phyloP scores from a whole-genome alignment of 306 rosid genomes.

The Arachis hypogaea region DNA sequence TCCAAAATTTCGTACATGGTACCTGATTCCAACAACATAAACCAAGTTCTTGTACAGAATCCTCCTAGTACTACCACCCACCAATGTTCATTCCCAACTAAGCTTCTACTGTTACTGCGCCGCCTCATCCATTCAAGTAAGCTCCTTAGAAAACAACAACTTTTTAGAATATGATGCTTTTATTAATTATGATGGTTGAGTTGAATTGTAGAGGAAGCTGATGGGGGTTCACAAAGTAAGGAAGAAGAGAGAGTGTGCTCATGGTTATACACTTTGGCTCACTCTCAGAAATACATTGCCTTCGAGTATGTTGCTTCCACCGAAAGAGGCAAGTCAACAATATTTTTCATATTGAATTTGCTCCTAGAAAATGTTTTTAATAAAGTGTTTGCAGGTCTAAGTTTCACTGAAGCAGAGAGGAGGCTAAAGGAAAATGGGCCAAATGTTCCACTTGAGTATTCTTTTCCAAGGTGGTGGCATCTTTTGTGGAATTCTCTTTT shows the following conservation, averaged over 20 bases:
- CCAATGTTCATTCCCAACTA: slow-evolving; percentile 14
- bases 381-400: slow-evolving; percentile 58
- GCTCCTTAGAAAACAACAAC: background rate
- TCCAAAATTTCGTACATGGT: slow-evolving; percentile 46
- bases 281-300: slow-evolving; percentile 61
- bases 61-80: slow-evolving; percentile 42
- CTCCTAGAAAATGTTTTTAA: too few species aligned
- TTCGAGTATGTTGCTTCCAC: slow-evolving; percentile 85
- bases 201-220: slow-evolving; percentile 56
- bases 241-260: slow-evolving; percentile 76
- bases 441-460: slow-evolving; percentile 65
- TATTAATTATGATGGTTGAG: slow-evolving; percentile 26
- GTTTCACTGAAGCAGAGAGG: slow-evolving; percentile 80
- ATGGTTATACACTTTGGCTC: slow-evolving; percentile 81
- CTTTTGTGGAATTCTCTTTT: slow-evolving; percentile 78
- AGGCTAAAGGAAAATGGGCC: slow-evolving; percentile 75
- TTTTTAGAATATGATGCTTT: too few species aligned
- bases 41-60: slow-evolving; percentile 49
- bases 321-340: slow-evolving; percentile 64
- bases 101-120: slow-evolving; percentile 36
- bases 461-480: slow-evolving; percentile 76
- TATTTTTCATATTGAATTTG: background rate
- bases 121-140: slow-evolving; percentile 50
- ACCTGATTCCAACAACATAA: slow-evolving; percentile 48
- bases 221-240: slow-evolving; percentile 69